Evolutionary conservation across 495 filamentous ascomycete genomes (phyloP).

Genomic region (Lepraria neglecta): DNA sequence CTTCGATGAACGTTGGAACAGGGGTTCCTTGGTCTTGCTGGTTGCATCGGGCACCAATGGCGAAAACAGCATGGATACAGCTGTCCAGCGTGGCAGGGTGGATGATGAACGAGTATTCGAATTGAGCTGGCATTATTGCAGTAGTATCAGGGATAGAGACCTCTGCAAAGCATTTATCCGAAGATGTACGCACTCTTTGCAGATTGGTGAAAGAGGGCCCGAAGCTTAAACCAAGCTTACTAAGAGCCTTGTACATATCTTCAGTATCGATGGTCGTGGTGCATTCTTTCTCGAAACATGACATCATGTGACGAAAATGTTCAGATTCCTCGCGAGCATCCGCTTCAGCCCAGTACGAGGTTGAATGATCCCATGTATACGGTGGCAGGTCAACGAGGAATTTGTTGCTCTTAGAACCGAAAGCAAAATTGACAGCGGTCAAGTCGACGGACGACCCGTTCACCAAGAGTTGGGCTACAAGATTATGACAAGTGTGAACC

Average conservation of each 20-base stretch:
- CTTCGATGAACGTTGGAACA: constrained; percentile 24
- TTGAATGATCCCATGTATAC: constrained; percentile 36
- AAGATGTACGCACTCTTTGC: constrained; percentile 16
- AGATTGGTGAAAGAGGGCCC: constrained; percentile 31
- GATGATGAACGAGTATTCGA: constrained; percentile 7
- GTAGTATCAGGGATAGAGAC: constrained; percentile 14
- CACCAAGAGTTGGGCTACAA: background rate
- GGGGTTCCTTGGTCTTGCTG: constrained; percentile 30
- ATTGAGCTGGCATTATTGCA: constrained; percentile 11
- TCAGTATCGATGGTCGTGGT: constrained; percentile 26
- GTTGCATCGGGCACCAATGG: constrained; percentile 16
- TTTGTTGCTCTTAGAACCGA: background rate
- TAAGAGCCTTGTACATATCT: constrained; percentile 33
- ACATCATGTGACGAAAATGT: background rate
- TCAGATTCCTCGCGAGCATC: background rate
- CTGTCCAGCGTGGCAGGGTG: constrained; percentile 13
- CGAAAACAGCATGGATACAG: constrained; percentile 13
- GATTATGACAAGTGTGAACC: background rate
- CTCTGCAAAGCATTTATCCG: background rate
- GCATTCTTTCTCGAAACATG: constrained; percentile 7
- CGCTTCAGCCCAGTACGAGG: constrained; percentile 9
- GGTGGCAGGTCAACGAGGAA: constrained; percentile 30
- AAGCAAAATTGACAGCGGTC: constrained; percentile 26
- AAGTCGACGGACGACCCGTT: constrained; percentile 23
- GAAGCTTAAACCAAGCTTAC: constrained; percentile 34